phyloP scores from a whole-genome alignment of 1,139 yeast species.

The Suhomyces terraborum region DNA sequence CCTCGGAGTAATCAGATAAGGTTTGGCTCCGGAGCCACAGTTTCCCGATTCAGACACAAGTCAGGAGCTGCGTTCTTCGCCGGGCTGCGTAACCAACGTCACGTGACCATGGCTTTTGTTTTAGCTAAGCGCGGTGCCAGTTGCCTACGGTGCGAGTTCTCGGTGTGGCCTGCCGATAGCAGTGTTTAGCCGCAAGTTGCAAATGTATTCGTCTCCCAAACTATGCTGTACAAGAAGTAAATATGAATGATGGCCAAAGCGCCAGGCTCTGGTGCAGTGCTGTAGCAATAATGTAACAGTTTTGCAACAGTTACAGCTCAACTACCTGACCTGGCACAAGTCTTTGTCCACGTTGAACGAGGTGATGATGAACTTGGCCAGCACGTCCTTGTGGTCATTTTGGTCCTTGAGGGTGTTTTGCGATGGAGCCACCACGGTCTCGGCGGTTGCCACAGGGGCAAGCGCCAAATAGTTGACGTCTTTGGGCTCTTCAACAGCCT shows the following conservation, averaged over 20 bases:
- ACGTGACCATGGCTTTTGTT: no score
- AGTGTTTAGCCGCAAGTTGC: slow-evolving; percentile 17
- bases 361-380: slow-evolving; percentile 31
- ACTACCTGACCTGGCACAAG: slow-evolving; percentile 26
- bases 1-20: no score
- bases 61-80: neutral
- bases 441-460: slow-evolving; percentile 16
- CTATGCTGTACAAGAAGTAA: slow-evolving; percentile 10
- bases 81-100: neutral
- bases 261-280: neutral
- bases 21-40: no score
- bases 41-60: no score
- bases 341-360: slow-evolving; percentile 29
- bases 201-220: slow-evolving; percentile 10
- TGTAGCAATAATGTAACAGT: no score
- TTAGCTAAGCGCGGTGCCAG: no score
- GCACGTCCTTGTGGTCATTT: no score
- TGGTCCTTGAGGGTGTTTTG: slow-evolving; percentile 9
- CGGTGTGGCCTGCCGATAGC: slow-evolving; percentile 17
- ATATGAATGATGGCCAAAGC: neutral
- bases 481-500: slow-evolving; percentile 12
- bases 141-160: neutral
- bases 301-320: no score
- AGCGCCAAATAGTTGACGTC: slow-evolving; percentile 22
- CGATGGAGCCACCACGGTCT: neutral